phyloP scores from a whole-genome alignment of 306 rosid species.

The Lathyrus aphaca region DNA sequence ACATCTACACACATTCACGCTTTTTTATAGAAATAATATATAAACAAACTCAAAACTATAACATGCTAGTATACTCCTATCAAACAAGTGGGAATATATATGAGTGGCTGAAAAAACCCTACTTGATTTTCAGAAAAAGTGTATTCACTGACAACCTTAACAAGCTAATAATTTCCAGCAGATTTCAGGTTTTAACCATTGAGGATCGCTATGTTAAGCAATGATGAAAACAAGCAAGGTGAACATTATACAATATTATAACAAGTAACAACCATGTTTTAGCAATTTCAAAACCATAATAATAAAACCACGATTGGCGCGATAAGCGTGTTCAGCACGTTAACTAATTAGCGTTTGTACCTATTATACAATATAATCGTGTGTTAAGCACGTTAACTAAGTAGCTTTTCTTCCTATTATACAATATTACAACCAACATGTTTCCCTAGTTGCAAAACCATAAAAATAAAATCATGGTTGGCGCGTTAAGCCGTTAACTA shows the following conservation, averaged over 20 bases:
- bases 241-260: neutral
- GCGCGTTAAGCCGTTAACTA: no score
- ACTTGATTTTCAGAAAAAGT: no score
- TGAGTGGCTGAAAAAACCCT: no score
- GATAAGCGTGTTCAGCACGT: neutral
- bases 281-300: neutral
- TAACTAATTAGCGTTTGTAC: neutral
- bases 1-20: no score
- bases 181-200: slow-evolving; percentile 9
- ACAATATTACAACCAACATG: no score
- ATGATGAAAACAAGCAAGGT: neutral
- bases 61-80: no score
- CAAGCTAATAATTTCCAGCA: neutral
- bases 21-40: no score
- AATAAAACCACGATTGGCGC: neutral
- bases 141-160: slow-evolving; percentile 7
- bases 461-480: no score
- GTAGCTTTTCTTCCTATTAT: neutral
- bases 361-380: no score
- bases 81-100: no score
- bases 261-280: neutral
- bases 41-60: no score
- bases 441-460: no score
- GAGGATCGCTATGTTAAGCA: neutral
- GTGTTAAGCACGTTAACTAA: neutral